phyloP scores from a whole-genome alignment of 73 alveolate species.

The Paramecium pentaurelia region DNA sequence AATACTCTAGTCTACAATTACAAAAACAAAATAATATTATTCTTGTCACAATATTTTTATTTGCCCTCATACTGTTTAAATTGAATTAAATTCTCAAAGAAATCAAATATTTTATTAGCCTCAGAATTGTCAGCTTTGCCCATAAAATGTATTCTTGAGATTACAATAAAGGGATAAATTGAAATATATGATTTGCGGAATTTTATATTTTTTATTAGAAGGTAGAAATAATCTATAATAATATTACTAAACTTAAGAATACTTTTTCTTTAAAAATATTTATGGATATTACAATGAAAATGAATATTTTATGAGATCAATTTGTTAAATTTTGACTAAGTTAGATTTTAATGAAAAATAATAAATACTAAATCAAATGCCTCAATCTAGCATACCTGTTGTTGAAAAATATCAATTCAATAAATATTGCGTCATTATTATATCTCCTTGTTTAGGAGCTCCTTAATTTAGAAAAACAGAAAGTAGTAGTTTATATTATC shows the following conservation, averaged over 20 bases:
- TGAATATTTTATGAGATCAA: not conserved
- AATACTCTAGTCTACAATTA: not conserved
- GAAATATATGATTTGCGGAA: not conserved
- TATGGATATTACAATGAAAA: not conserved
- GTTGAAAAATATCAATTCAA: not conserved
- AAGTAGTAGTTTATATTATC: not conserved
- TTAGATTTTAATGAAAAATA: not conserved
- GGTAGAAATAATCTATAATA: not conserved
- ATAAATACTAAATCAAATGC: not conserved
- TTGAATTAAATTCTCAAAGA: not conserved
- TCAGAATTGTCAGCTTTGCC: not conserved
- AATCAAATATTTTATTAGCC: not conserved
- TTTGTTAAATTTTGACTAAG: not conserved
- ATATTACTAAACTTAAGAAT: not conserved
- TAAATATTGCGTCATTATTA: not conserved
- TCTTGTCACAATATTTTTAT: not conserved
- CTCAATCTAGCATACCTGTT: not conserved
- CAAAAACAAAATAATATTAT: not conserved
- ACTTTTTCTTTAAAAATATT: not conserved
- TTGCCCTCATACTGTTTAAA: not conserved
- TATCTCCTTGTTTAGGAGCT: not conserved
- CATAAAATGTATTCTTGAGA: not conserved
- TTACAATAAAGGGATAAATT: not conserved
- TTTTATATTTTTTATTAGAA: not conserved
- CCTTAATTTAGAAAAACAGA: not conserved